Conservation (phyloP, 2,329 filamentous ascomycete genomes). For the Fusarium vanettenii region DNA sequence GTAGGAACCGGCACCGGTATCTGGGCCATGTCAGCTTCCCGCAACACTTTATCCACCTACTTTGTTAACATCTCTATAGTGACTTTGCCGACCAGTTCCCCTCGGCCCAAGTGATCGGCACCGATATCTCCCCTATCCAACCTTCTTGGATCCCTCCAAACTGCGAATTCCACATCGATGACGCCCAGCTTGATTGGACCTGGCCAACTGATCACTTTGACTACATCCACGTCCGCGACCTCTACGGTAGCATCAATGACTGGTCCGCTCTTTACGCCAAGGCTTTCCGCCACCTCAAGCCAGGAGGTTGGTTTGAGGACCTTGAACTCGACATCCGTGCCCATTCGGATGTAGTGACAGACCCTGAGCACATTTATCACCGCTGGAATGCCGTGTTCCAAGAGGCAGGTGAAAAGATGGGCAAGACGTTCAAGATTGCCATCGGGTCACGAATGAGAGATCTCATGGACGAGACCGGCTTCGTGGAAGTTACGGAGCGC, state of each 20-base stretch:
- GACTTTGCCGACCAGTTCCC: slow-evolving; percentile 26
- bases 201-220: slow-evolving; percentile 25
- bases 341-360: slow-evolving; percentile 22
- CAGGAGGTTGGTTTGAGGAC: slow-evolving; percentile 24
- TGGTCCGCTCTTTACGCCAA: slow-evolving; percentile 23
- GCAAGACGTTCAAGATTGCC: slow-evolving; percentile 27
- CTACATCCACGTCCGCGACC: slow-evolving; percentile 26
- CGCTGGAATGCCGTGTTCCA: slow-evolving; percentile 28
- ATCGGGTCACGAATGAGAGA: slow-evolving; percentile 29
- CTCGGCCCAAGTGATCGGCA: slow-evolving; percentile 22
- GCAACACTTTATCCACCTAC: not conserved
- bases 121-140: slow-evolving; percentile 7
- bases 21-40: not conserved
- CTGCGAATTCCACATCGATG: not conserved
- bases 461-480: slow-evolving; percentile 14
- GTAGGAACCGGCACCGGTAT: not conserved
- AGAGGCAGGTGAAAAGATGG: slow-evolving; percentile 25
- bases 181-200: slow-evolving; percentile 12
- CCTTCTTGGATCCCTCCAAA: not conserved
- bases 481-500: slow-evolving; percentile 21
- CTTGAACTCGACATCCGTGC: slow-evolving; percentile 22
- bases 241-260: slow-evolving; percentile 23
- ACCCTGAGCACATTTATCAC: slow-evolving; percentile 21
- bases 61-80: not conserved
- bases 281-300: slow-evolving; percentile 19